Evolutionary conservation across 805 yeast genomes (phyloP).

Genomic region (Saturnispora diversa): DNA sequence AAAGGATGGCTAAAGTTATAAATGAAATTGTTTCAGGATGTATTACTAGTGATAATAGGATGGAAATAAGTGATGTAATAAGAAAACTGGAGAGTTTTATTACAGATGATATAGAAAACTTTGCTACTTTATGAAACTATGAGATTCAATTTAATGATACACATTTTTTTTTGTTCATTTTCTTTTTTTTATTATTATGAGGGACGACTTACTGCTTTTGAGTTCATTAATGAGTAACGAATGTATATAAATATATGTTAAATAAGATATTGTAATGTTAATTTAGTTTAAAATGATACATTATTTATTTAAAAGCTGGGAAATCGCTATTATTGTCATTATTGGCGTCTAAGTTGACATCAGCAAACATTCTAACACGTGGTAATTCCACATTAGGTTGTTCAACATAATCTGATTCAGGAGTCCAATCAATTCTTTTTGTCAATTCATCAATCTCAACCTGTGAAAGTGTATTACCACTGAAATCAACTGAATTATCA

Average conservation of each 20-base stretch:
- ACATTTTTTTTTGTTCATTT: no score
- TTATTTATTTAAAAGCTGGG: not conserved
- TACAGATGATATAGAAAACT: no score
- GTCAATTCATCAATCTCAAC: constrained; percentile 41
- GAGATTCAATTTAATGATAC: no score
- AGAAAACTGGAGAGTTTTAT: no score
- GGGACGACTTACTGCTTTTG: no score
- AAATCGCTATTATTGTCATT: not conserved
- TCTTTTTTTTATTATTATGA: no score
- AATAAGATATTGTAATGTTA: no score
- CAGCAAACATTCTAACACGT: constrained; percentile 9
- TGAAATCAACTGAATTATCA: constrained; percentile 20
- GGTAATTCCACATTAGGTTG: constrained; percentile 4
- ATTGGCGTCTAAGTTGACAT: constrained; percentile 2
- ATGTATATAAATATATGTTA: no score
- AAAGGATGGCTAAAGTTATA: constrained; percentile 1
- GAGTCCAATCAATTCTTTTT: constrained; percentile 5
- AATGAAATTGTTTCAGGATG: constrained; percentile 9
- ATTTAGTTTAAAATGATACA: no score
- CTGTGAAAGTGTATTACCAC: constrained; percentile 26
- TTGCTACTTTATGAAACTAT: no score
- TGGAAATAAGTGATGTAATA: no score
- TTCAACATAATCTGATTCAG: not conserved
- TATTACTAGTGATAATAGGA: not conserved
- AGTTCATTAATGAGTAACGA: not conserved